These are phyloP conservation scores for Ampelomyces quisqualis DNA, from an alignment of 2,329 filamentous ascomycete species.

Conservation along the genomic window DNA sequence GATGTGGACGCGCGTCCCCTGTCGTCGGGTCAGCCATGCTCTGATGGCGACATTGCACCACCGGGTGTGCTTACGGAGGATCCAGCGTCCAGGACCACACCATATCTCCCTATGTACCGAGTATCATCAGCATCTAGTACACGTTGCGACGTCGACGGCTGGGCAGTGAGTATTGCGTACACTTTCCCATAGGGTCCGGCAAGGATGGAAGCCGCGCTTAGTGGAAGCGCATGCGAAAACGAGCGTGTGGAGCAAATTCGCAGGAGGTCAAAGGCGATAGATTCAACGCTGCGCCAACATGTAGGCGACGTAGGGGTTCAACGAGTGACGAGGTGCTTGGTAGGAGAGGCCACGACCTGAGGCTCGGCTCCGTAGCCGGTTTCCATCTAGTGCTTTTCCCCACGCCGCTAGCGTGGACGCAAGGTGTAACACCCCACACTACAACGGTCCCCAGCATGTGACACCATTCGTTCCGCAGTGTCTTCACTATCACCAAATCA, in stretches of 20 bases:
- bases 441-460: too few species aligned
- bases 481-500: too few species aligned
- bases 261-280: too few species aligned
- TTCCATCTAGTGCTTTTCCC: too few species aligned
- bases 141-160: constrained; percentile 7
- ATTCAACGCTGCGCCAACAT: too few species aligned
- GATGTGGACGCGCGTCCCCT: constrained; percentile 87
- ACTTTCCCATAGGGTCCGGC: constrained; percentile 45
- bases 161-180: constrained; percentile 33
- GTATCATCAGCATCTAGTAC: constrained; percentile 23
- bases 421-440: too few species aligned
- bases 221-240: constrained; percentile 24
- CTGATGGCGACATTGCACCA: background rate
- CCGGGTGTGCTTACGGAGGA: constrained; percentile 64
- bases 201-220: constrained; percentile 18
- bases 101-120: constrained; percentile 63
- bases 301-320: too few species aligned
- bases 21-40: constrained; percentile 19
- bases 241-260: background rate
- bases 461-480: too few species aligned
- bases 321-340: too few species aligned
- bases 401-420: too few species aligned
- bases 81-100: constrained; percentile 94
- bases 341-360: too few species aligned
- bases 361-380: too few species aligned